Percentiles rank a stretch among this genome's conserved stretches.
Conservation (phyloP, 2,329 filamentous ascomycete species). For the Truncatella angustata region DNA sequence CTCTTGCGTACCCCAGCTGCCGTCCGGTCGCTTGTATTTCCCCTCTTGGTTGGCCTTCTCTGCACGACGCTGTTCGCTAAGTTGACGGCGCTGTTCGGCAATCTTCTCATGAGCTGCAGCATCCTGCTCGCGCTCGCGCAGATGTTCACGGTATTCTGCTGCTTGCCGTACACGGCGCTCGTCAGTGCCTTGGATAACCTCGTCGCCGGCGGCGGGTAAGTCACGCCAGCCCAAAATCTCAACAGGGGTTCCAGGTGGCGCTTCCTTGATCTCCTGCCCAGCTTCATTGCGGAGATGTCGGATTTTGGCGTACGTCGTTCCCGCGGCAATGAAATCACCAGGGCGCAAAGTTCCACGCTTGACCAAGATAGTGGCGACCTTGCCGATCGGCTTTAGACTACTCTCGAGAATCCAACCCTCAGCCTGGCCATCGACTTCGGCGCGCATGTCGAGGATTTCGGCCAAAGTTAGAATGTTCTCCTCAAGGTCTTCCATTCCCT, state of each 20-base stretch:
- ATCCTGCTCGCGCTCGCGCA: slow-evolving; percentile 67
- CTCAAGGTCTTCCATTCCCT: slow-evolving; percentile 88
- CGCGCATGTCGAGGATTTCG: slow-evolving; percentile 87
- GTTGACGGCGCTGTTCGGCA: slow-evolving; percentile 59
- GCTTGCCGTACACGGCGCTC: slow-evolving; percentile 79
- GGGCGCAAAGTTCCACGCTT: slow-evolving; percentile 79
- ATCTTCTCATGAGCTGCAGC: slow-evolving; percentile 77
- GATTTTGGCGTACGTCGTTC: slow-evolving; percentile 84
- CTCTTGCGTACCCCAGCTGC: slow-evolving; percentile 23
- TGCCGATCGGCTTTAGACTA: slow-evolving; percentile 79
- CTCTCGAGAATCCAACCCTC: slow-evolving; percentile 96
- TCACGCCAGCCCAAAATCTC: slow-evolving; percentile 95
- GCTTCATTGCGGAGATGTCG: slow-evolving; percentile 82
- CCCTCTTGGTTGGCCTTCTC: slow-evolving; percentile 42
- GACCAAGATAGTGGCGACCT: slow-evolving; percentile 84
- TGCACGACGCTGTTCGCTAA: slow-evolving; percentile 60
- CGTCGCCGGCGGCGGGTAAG: slow-evolving; percentile 76
- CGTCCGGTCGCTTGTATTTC: slow-evolving; percentile 25
- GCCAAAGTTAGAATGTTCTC: slow-evolving; percentile 84
- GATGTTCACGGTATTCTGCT: slow-evolving; percentile 72
- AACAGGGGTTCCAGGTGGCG: slow-evolving; percentile 83
- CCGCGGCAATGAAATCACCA: slow-evolving; percentile 84
- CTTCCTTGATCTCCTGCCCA: slow-evolving; percentile 68
- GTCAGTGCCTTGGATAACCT: slow-evolving; percentile 77
- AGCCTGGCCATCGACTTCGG: slow-evolving; percentile 70